Base-by-base conservation (phyloP, 1,284 basidiomycete genomes). In the Puccinia brachypodii region DNA sequence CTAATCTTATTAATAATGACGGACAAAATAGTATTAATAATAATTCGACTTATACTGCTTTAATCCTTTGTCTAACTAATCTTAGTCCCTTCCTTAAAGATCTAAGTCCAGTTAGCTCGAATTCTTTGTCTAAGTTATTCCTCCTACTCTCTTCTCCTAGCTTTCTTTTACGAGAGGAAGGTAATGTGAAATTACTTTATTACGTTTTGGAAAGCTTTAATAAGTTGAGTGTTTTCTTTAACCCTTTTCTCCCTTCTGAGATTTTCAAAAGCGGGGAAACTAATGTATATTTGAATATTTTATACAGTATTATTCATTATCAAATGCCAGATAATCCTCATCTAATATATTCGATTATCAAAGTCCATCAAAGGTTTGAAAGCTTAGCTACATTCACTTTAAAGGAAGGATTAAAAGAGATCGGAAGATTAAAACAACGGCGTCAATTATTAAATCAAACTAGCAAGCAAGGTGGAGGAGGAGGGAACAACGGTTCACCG, bases 311-410 rank as follows among this genome's bases (percentile, higher is more conserved):
- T 36, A 74, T 81, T 22, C 71, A 81, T 56, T 81, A 64, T 56
- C 78, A 81, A 74, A 81, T 81, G 69, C 58, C 69, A 8, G 78
- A 81, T 56, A 81, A 81, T 66, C 71, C 78, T 4, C 44, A 81
- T 74, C 64, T 81, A 36, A 81, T 81, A 13, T 74, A 81, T 74
- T 47, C 78, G 3, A 64, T 81, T 8, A 81, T 81, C 40, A 58
- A 72, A 66, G 50, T 81, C 22, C 78, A 81, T 53, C 58, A 64
- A 36, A 31, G 71, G 38, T 74, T 81, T 74, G 60, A 81, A 14
- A 47, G 44, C 44, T 28, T 81, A 36, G 78, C 78, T 8, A 81
- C 78, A 16, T 81, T 81, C 40, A 81, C 78, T 36, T 72, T 81
- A 22, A 53, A 73, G 33, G 42, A 73, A 47, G 78, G 69, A 25